phyloP scores from a whole-genome alignment of 768 basidiomycete genomes.

The Phaffia tasmanica region DNA sequence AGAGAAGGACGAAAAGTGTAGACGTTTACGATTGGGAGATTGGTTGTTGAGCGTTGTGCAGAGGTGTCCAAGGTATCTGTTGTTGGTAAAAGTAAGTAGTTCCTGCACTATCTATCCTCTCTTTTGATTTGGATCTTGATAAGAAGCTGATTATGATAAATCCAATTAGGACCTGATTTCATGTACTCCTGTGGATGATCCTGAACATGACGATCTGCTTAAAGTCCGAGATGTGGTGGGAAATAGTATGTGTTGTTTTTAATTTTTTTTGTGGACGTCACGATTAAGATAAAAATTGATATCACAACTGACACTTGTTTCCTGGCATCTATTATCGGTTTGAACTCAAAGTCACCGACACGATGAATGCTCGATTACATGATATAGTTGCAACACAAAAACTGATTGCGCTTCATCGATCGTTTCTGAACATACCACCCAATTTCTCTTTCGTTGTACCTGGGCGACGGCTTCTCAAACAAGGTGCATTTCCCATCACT shows the following conservation, averaged over 20 bases:
- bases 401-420: slow-evolving; percentile 65
- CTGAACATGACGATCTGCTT: slow-evolving; percentile 55
- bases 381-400: slow-evolving; percentile 64
- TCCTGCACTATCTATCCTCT: no score
- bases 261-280: neutral
- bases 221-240: slow-evolving; percentile 56
- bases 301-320: slow-evolving; percentile 4
- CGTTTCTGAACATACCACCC: slow-evolving; percentile 59
- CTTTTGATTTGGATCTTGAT: neutral
- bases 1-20: slow-evolving; percentile 60
- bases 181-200: slow-evolving; percentile 54
- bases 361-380: slow-evolving; percentile 67
- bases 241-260: slow-evolving; percentile 49
- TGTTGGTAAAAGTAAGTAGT: slow-evolving; percentile 51
- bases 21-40: slow-evolving; percentile 63
- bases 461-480: slow-evolving; percentile 64
- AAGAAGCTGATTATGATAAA: neutral
- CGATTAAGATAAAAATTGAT: slow-evolving; percentile 2
- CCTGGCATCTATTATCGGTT: neutral
- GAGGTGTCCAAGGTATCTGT: slow-evolving; percentile 72
- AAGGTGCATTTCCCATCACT: slow-evolving; percentile 33
- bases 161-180: slow-evolving; percentile 50
- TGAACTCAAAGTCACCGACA: slow-evolving; percentile 52
- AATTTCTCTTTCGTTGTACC: slow-evolving; percentile 58
- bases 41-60: slow-evolving; percentile 82